Base-by-base conservation (phyloP, 495 filamentous ascomycete genomes). In the Massariosphaeria phaeospora region DNA sequence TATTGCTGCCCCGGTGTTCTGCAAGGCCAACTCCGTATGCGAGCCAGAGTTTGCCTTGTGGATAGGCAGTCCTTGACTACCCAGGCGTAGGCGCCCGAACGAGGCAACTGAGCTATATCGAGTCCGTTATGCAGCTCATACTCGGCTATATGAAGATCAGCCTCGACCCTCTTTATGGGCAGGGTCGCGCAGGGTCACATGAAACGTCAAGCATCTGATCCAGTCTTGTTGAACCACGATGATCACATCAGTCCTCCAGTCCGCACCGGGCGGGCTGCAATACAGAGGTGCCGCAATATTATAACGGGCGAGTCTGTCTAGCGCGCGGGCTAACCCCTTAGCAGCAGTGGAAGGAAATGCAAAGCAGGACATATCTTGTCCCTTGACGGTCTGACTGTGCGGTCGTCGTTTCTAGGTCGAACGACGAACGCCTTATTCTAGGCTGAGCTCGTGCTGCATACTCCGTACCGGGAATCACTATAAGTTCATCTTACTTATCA, bases 71-170 rank as follows among this genome's bases (percentile, higher is more conserved):
- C 18, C 21, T 18, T n/a, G n/a, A n/a, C n/a, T n/a, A n/a, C n/a
- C n/a, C n/a, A 17, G 1, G 17, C n/a, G 46, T 41, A 29, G 11
- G 10, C 21, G 17, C 17, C 54, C 59, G 21, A 31, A 44, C 35
- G 15, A 21, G 48, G 53, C 26, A 50, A 33, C 29, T 27, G 38
- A 46, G 57, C 27, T 54, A 63, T 63, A 63, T 52, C 53, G 29
- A 23, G 25, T 29, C 49, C 35, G 31, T 17, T 58, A 58, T 58
- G 33, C 21, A 23, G 36, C 40, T 58, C 39, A 50, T 58, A 54
- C 29, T 49, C 54, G 54, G 59, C 55, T 54, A 58, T 57, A 58
- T 58, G 52, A 50, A 48, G 59, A 58, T 57, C 54, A n/a, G 40
- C 27, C 27, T 43, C 49, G 7, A 24, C 34, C 40, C 35, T 34